Percentiles rank a stretch among this genome's conserved stretches.
Conservation (phyloP, 148 eudicot genomes). For the Camellia japonica region DNA sequence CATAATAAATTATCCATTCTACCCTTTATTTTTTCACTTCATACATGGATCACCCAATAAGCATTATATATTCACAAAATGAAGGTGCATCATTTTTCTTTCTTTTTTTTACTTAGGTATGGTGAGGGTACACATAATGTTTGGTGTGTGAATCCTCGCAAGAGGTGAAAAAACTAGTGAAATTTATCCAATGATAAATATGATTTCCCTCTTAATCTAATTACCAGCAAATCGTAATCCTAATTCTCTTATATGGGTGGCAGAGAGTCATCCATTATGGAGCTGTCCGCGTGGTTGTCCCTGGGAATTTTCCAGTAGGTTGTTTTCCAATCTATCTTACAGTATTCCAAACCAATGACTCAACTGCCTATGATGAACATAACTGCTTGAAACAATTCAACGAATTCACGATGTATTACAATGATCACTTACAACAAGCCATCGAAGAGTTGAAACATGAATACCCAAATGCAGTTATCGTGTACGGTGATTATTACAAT, state of each 20-base stretch:
- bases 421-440: conserved; percentile 2
- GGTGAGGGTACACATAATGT: too few species aligned
- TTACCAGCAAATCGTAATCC: not conserved
- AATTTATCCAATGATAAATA: too few species aligned
- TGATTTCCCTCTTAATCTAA: not conserved
- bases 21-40: too few species aligned
- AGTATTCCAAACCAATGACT: not conserved
- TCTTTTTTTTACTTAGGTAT: too few species aligned
- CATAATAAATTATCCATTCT: too few species aligned
- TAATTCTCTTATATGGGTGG: not conserved
- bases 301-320: conserved; percentile 30
- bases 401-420: not conserved
- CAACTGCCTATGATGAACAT: conserved; percentile 11
- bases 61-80: too few species aligned
- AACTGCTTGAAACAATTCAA: conserved; percentile 6
- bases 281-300: conserved; percentile 24
- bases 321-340: conserved; percentile 28
- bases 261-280: conserved; percentile 28
- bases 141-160: too few species aligned
- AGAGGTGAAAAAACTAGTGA: too few species aligned
- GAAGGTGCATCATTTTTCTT: too few species aligned
- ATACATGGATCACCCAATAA: too few species aligned
- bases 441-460: not conserved
- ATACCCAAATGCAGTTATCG: not conserved
- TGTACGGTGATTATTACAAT: conserved; percentile 18